Percentiles rank a stretch among this genome's conserved stretches.
Evolutionary conservation across 768 basidiomycete genomes (phyloP).

Genomic region (Amanita phalloides): DNA sequence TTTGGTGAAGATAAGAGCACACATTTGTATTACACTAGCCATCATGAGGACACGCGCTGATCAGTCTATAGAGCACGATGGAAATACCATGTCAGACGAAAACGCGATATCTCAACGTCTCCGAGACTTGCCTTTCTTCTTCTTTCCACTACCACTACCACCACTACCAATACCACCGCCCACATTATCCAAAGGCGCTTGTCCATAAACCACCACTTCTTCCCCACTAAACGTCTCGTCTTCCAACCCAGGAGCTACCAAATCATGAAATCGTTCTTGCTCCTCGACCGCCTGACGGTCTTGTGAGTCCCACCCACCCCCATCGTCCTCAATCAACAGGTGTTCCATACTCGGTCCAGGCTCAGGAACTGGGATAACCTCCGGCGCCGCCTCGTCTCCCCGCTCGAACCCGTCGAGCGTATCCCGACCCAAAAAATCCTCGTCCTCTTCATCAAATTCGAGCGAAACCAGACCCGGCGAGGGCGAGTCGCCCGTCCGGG

Average conservation of each 20-base stretch:
- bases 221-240: slow-evolving; percentile 30
- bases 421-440: slow-evolving; percentile 35
- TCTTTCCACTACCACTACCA: not conserved
- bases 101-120: not conserved
- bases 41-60: not conserved
- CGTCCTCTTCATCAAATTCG: slow-evolving; percentile 61
- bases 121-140: not conserved
- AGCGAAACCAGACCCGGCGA: slow-evolving; percentile 30
- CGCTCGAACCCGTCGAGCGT: not conserved
- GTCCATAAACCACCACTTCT: slow-evolving; percentile 15
- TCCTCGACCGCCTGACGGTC: slow-evolving; percentile 39
- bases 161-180: not conserved
- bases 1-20: too few species aligned
- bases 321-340: slow-evolving; percentile 22
- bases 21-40: not conserved
- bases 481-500: slow-evolving; percentile 14
- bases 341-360: slow-evolving; percentile 13
- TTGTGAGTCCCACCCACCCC: slow-evolving; percentile 34
- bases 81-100: not conserved
- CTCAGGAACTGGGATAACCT: slow-evolving; percentile 14
- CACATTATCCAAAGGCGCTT: not conserved
- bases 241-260: slow-evolving; percentile 16
- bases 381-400: slow-evolving; percentile 8
- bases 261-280: slow-evolving; percentile 37
- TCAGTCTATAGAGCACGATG: not conserved